Percentiles rank a stretch among this genome's conserved stretches.
These are phyloP conservation scores for Hypoxylon perforatum DNA, from an alignment of 495 filamentous ascomycete genomes.

Conservation along the genomic window DNA sequence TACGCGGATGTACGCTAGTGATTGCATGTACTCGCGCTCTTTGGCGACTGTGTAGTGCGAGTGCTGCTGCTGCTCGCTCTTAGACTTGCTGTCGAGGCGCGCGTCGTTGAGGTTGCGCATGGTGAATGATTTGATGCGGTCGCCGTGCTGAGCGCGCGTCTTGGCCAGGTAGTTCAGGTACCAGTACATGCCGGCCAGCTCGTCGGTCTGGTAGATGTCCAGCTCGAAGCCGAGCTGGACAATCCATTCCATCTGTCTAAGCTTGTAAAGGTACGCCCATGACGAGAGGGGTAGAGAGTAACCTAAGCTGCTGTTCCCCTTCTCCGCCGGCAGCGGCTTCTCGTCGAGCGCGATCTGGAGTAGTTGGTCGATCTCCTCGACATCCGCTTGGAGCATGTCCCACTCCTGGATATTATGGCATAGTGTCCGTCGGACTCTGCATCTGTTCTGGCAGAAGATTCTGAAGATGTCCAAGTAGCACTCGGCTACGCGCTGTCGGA, in stretches of 20 bases:
- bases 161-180: conserved; percentile 71
- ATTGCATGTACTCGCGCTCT: conserved; percentile 62
- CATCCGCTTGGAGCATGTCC: conserved; percentile 86
- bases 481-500: conserved; percentile 77
- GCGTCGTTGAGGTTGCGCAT: conserved; percentile 47
- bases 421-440: conserved; percentile 83
- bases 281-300: conserved; percentile 77
- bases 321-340: conserved; percentile 58
- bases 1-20: conserved; percentile 67
- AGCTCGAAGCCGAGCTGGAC: conserved; percentile 97
- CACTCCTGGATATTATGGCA: conserved; percentile 84
- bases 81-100: conserved; percentile 36
- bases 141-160: conserved; percentile 68
- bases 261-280: conserved; percentile 91
- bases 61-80: conserved; percentile 23
- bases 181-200: conserved; percentile 91
- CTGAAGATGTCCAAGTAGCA: conserved; percentile 85
- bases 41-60: conserved; percentile 43
- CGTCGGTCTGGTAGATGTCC: conserved; percentile 86
- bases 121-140: conserved; percentile 76
- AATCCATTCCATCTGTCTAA: conserved; percentile 85
- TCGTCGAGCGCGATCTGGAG: conserved; percentile 72
- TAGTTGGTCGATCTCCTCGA: conserved; percentile 80
- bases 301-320: conserved; percentile 50
- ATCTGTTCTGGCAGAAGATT: conserved; percentile 87